Conservation (phyloP, 805 yeast species). For the Hanseniaspora nectarophila region DNA sequence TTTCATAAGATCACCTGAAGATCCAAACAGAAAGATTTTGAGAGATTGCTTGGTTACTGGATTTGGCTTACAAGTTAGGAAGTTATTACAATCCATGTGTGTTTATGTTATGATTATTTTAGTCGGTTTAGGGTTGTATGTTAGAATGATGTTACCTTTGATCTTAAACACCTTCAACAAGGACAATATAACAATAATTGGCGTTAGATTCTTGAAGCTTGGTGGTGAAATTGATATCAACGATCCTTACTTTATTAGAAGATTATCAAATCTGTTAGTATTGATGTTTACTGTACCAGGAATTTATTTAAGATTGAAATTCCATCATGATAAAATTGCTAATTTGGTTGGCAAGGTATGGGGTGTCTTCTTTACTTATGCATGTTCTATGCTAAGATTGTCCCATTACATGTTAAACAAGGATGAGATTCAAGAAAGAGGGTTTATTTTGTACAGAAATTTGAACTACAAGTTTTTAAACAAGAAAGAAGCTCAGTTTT, state of each 20-base stretch:
- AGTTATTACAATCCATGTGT: slow-evolving; percentile 59
- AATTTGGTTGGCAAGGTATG: slow-evolving; percentile 43
- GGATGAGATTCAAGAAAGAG: slow-evolving; percentile 57
- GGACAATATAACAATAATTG: not conserved
- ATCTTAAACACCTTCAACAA: slow-evolving; percentile 25
- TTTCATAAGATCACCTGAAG: slow-evolving; percentile 89
- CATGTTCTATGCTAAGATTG: slow-evolving; percentile 49
- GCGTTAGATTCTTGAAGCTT: slow-evolving; percentile 12
- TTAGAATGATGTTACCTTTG: slow-evolving; percentile 37
- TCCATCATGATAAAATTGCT: slow-evolving; percentile 21
- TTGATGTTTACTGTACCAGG: not conserved
- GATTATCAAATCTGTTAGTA: slow-evolving; percentile 15
- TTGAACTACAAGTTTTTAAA: slow-evolving; percentile 34
- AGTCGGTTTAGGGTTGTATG: slow-evolving; percentile 59
- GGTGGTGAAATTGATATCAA: slow-evolving; percentile 1
- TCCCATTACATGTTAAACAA: slow-evolving; percentile 68
- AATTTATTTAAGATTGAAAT: not conserved
- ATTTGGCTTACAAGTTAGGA: slow-evolving; percentile 54
- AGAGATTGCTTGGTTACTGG: slow-evolving; percentile 81
- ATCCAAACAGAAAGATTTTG: slow-evolving; percentile 73
- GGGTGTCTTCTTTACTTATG: slow-evolving; percentile 44
- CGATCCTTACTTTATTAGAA: slow-evolving; percentile 14
- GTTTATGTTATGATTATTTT: slow-evolving; percentile 65
- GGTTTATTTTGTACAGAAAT: slow-evolving; percentile 48
- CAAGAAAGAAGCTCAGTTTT: slow-evolving; percentile 27